These are phyloP conservation scores for Herpetospermum pedunculosum DNA, from an alignment of 306 rosid species.

Conservation along the genomic window DNA sequence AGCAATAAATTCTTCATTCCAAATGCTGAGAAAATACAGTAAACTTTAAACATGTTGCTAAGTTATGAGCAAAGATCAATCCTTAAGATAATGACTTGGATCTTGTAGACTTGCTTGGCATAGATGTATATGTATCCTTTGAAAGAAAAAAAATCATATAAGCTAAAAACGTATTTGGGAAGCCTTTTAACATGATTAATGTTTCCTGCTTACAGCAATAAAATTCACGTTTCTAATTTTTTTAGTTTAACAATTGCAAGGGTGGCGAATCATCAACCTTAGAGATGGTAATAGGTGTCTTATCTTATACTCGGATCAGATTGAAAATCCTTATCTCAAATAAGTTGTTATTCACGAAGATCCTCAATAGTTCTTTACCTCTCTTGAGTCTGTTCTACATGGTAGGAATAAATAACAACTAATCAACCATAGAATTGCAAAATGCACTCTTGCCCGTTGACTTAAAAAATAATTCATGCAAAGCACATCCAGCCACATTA, in stretches of 20 bases:
- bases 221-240: background rate
- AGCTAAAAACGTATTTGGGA: background rate
- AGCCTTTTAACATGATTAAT: background rate
- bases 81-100: background rate
- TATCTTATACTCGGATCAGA: no score
- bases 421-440: background rate
- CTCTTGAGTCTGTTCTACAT: background rate
- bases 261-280: background rate
- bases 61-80: background rate
- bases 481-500: background rate
- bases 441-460: background rate
- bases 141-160: background rate
- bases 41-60: background rate
- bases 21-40: background rate
- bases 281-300: background rate
- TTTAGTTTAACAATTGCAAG: background rate
- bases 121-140: background rate
- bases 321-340: background rate
- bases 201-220: background rate
- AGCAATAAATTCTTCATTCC: conserved; percentile 3
- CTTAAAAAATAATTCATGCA: background rate
- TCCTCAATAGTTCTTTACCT: background rate
- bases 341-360: background rate
- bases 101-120: background rate
- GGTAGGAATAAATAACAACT: background rate